Base-by-base conservation (phyloP, 495 filamentous ascomycete species). In the Niebla homalea region DNA sequence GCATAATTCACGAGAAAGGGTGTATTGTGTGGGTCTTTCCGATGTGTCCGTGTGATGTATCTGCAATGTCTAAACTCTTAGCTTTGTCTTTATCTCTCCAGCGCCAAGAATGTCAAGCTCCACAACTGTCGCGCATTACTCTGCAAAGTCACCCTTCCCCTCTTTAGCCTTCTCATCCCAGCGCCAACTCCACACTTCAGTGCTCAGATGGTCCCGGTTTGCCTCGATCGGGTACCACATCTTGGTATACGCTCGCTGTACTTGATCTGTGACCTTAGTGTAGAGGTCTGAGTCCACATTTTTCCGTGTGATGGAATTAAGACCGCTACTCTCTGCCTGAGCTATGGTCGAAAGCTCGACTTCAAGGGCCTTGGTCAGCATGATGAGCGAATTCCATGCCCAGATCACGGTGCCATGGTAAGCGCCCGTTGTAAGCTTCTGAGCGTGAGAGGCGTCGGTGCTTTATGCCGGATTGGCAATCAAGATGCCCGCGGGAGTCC, bases 381-480 rank as follows among this genome's bases (percentile, higher is more conserved):
- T 81, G 5, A 77, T 74, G 19, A 81, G 64, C 2, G 43, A 45
- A 35, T 72, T 79, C 77, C 79, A 84, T 45, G 70, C 67, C 79
- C 80, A 83, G 8, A 84, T 67, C 1, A 84, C 80, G 0, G 78
- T 80, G 3, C 80, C 80, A 53, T 84, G 80, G 49, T 83, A 84
- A 0, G 75, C 75, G 39, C 64, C 64, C 6, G 67, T 74, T 0
- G 74, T 77, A 48, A 68, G 83, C 50, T 78, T 77, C 5, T 53
- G 60, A 5, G 69, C 65, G 39, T 75, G 70, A 16, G 43, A 45
- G 12, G 68, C 63, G 36, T 72, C 64, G 0, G 57, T 66, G 2
- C 74, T 75, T 49, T 74, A 81, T 1, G 80, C 78, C 0, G 80
- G 80, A 45, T 84, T 84, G 6, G 80, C 73, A 38, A 83, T 66